Percentiles rank a stretch among this genome's conserved stretches.
phyloP scores from a whole-genome alignment of 1,284 basidiomycete species.

The Mycosarcoma mackinlayi region DNA sequence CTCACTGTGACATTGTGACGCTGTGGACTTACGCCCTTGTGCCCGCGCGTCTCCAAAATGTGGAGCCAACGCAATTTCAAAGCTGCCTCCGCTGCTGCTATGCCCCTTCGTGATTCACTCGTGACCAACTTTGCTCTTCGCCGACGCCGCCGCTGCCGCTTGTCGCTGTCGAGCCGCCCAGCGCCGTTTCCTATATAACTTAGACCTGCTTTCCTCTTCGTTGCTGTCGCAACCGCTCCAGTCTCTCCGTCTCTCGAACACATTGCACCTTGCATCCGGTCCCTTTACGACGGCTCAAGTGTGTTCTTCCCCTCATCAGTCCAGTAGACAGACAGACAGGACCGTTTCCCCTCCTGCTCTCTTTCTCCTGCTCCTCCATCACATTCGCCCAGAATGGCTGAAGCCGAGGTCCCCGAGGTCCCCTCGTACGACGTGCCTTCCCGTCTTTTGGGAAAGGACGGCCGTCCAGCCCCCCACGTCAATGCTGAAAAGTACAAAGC shows the following conservation, averaged over 20 bases:
- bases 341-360: not conserved
- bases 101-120: not conserved
- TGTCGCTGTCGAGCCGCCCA: slow-evolving; percentile 2
- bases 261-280: slow-evolving; percentile 10
- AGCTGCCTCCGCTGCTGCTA: not conserved
- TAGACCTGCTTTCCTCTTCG: slow-evolving; percentile 6
- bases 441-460: slow-evolving; percentile 54
- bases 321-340: slow-evolving; percentile 3
- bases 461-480: slow-evolving; percentile 57
- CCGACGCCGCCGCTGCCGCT: slow-evolving; percentile 1
- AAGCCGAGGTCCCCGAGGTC: slow-evolving; percentile 51
- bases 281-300: slow-evolving; percentile 6
- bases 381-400: slow-evolving; percentile 23
- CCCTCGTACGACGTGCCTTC: slow-evolving; percentile 53
- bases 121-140: slow-evolving; percentile 4
- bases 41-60: not conserved
- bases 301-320: not conserved
- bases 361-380: not conserved
- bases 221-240: not conserved
- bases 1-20: not conserved
- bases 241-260: not conserved
- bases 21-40: not conserved
- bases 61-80: not conserved
- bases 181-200: too few relatives aligned
- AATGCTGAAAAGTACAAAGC: slow-evolving; percentile 50